Conservation (phyloP, 2,329 filamentous ascomycete genomes). For the Stenocarpella maydis region DNA sequence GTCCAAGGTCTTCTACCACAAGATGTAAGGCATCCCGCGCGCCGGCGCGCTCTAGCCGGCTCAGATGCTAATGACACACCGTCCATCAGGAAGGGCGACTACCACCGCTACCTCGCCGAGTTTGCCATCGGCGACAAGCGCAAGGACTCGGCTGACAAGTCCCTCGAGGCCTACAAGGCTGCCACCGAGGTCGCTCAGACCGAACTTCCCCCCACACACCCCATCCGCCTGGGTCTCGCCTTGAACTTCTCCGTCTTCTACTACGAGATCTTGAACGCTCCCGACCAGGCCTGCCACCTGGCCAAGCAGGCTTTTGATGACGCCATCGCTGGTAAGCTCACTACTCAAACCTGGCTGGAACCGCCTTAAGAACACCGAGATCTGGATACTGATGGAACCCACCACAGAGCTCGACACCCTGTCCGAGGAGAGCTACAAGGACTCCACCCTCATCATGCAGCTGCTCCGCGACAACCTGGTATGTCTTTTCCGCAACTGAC, state of each 20-base stretch:
- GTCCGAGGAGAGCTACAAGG: slow-evolving; percentile 99
- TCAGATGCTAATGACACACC: slow-evolving; percentile 35
- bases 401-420: slow-evolving; percentile 87
- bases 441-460: slow-evolving; percentile 99
- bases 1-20: slow-evolving; percentile 99
- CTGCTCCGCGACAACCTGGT: slow-evolving; percentile 96
- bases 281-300: slow-evolving; percentile 97
- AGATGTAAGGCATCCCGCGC: slow-evolving; percentile 72
- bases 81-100: slow-evolving; percentile 89
- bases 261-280: slow-evolving; percentile 99
- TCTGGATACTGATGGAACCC: slow-evolving; percentile 26
- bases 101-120: slow-evolving; percentile 98
- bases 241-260: slow-evolving; percentile 99
- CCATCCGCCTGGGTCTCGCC: slow-evolving; percentile 89
- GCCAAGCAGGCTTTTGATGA: slow-evolving; percentile 97
- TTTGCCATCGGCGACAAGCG: slow-evolving; percentile 94
- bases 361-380: not conserved
- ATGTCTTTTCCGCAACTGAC: slow-evolving; percentile 45
- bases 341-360: not conserved
- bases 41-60: not conserved
- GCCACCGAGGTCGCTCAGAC: slow-evolving; percentile 90
- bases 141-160: slow-evolving; percentile 92
- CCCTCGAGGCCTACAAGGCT: slow-evolving; percentile 95
- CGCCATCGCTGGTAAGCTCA: slow-evolving; percentile 77
- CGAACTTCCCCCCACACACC: slow-evolving; percentile 89